phyloP scores from a whole-genome alignment of 2,329 filamentous ascomycete genomes.

The Knufia fluminis region DNA sequence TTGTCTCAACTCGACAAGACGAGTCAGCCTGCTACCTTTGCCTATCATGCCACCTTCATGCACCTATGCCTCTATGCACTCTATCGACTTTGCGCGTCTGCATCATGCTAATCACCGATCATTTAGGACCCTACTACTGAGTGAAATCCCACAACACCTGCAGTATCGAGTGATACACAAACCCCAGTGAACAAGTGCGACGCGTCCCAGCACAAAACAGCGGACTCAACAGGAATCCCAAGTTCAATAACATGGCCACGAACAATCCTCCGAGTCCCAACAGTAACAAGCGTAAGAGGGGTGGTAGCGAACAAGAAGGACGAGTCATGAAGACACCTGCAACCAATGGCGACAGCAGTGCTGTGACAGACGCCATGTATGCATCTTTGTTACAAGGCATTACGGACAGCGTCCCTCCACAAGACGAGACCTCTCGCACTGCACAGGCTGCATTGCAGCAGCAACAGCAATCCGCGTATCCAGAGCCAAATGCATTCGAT shows the following conservation, averaged over 20 bases:
- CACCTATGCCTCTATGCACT: not conserved
- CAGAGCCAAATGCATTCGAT: conserved; percentile 32
- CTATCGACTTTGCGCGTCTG: not conserved
- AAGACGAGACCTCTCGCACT: conserved; percentile 35
- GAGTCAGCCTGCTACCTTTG: not conserved
- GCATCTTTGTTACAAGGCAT: conserved; percentile 41
- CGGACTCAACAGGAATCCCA: not conserved
- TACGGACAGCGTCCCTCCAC: conserved; percentile 39
- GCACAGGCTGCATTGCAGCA: conserved; percentile 40
- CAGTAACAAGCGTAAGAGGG: conserved; percentile 23
- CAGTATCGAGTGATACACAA: not conserved
- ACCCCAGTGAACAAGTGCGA: not conserved
- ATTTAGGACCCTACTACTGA: not conserved
- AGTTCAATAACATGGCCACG: not conserved
- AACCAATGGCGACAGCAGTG: conserved; percentile 13
- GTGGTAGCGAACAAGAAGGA: conserved; percentile 17
- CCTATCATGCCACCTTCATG: not conserved
- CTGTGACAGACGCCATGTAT: conserved; percentile 21
- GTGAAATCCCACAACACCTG: no score
- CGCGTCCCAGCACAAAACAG: not conserved
- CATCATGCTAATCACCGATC: not conserved
- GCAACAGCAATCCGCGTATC: conserved; percentile 36
- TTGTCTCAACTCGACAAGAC: not conserved
- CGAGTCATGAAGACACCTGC: conserved; percentile 16
- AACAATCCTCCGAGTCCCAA: conserved; percentile 9